A percentile compares a stretch with the other conserved stretches of the same genome.
Evolutionary conservation across 1,284 basidiomycete genomes (phyloP).

Genomic region (Singerocomus rubriflavus): DNA sequence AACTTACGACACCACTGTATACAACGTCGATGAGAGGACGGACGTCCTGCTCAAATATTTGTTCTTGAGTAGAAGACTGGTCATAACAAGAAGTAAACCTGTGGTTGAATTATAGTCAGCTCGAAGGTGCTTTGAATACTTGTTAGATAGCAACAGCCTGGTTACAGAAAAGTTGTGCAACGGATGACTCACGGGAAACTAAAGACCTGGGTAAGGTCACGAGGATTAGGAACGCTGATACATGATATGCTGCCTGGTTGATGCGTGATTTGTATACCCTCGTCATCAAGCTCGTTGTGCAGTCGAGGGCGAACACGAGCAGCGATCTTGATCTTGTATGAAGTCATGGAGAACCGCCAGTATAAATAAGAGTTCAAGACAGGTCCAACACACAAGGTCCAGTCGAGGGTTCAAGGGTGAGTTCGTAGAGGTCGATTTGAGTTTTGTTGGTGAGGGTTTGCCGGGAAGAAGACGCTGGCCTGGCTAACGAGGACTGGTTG

Average conservation of each 20-base stretch:
- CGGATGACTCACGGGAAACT: conserved; percentile 61
- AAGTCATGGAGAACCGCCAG: conserved; percentile 14
- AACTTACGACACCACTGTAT: conserved; percentile 62
- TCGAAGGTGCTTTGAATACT: neutral
- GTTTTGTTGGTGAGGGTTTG: neutral
- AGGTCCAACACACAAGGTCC: neutral
- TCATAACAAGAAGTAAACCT: conserved; percentile 73
- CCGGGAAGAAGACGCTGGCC: too few species aligned
- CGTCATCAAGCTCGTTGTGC: conserved; percentile 57
- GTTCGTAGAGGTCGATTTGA: neutral
- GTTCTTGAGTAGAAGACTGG: conserved; percentile 59
- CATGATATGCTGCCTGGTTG: conserved; percentile 38
- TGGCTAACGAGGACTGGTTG: neutral
- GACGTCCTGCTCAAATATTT: conserved; percentile 70
- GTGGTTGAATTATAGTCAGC: neutral
- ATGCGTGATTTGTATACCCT: conserved; percentile 52
- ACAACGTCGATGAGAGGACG: conserved; percentile 67
- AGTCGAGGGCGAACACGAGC: conserved; percentile 65
- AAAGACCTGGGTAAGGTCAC: conserved; percentile 61
- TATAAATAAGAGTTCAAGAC: neutral
- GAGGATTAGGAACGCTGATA: conserved; percentile 63
- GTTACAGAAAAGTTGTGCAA: neutral
- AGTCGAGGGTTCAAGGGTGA: neutral
- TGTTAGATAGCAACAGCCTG: neutral
- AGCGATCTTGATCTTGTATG: conserved; percentile 49